phyloP scores from a whole-genome alignment of 73 alveolate genomes.

The Durusdinium trenchii region DNA sequence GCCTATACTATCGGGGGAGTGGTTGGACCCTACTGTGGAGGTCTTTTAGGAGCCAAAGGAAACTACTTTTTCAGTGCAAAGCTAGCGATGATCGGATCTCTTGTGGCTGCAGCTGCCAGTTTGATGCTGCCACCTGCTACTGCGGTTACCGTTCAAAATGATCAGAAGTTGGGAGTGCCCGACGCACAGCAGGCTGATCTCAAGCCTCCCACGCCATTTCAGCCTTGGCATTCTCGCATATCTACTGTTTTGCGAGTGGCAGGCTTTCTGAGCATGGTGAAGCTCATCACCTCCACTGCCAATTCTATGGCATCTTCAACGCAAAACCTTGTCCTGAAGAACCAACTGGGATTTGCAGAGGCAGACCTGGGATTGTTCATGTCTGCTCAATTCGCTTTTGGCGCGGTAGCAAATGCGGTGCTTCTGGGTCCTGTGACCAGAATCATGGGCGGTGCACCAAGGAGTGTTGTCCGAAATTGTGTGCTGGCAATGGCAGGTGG shows the following conservation, averaged over 20 bases:
- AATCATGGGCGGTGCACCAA: slow-evolving; percentile 52
- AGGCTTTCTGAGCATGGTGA: slow-evolving; percentile 58
- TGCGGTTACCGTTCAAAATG: neutral
- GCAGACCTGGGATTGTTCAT: slow-evolving; percentile 76
- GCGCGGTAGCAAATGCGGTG: slow-evolving; percentile 76
- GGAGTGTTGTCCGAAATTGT: slow-evolving; percentile 38
- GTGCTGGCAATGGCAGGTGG: slow-evolving; percentile 54
- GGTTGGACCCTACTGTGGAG: slow-evolving; percentile 71
- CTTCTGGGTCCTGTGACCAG: slow-evolving; percentile 54
- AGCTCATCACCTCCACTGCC: slow-evolving; percentile 76
- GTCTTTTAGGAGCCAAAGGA: slow-evolving; percentile 64
- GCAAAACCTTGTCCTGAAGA: slow-evolving; percentile 63
- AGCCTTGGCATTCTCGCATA: slow-evolving; percentile 54
- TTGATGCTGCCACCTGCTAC: slow-evolving; percentile 12
- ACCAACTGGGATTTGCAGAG: slow-evolving; percentile 64
- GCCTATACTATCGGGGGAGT: slow-evolving; percentile 68
- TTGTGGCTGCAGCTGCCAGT: slow-evolving; percentile 56
- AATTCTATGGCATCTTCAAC: slow-evolving; percentile 85
- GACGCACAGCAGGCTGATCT: neutral
- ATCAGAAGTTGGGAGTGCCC: neutral
- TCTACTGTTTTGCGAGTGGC: slow-evolving; percentile 15
- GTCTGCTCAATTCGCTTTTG: slow-evolving; percentile 85
- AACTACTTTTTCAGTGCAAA: slow-evolving; percentile 70
- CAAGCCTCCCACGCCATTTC: no score
- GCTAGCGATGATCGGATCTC: slow-evolving; percentile 57